phyloP scores from a whole-genome alignment of 371 early-diverging fungal species.

The Apophysomyces elegans region DNA sequence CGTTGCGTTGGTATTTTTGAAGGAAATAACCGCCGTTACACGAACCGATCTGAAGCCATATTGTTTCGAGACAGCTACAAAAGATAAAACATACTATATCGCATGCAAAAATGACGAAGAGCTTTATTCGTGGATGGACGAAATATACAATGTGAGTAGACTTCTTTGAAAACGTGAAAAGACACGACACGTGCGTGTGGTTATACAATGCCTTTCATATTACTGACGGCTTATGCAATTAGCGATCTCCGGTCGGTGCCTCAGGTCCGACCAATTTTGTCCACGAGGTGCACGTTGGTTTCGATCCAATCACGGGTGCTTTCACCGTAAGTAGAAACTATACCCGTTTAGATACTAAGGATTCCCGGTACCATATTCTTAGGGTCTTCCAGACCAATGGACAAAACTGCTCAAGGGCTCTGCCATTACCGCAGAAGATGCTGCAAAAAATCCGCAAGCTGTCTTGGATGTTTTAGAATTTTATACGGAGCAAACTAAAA shows the following conservation, averaged over 20 bases:
- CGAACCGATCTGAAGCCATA: constrained; percentile 74
- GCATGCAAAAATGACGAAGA: constrained; percentile 83
- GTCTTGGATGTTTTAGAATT: constrained; percentile 95
- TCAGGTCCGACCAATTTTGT: constrained; percentile 86
- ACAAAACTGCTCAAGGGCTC: constrained; percentile 85
- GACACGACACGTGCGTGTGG: constrained; percentile 51
- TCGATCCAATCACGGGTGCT: constrained; percentile 79
- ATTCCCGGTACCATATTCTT: constrained; percentile 5
- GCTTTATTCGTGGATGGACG: constrained; percentile 88
- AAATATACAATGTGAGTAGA: constrained; percentile 69
- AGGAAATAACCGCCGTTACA: constrained; percentile 72
- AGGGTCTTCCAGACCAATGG: constrained; percentile 95
- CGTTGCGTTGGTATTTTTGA: constrained; percentile 72
- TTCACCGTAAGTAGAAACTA: constrained; percentile 64
- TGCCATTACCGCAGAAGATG: constrained; percentile 93
- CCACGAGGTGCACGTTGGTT: constrained; percentile 89
- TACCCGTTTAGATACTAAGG: neutral
- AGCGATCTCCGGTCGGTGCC: constrained; percentile 55
- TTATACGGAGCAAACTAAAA: constrained; percentile 81
- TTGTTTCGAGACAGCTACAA: constrained; percentile 80
- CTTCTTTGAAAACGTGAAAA: neutral
- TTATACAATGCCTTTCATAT: constrained; percentile 3
- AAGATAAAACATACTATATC: constrained; percentile 73
- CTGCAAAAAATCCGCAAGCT: constrained; percentile 93
- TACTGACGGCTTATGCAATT: constrained; percentile 14